phyloP scores from a whole-genome alignment of 805 yeast species.

The Tetrapisispora phaffii region DNA sequence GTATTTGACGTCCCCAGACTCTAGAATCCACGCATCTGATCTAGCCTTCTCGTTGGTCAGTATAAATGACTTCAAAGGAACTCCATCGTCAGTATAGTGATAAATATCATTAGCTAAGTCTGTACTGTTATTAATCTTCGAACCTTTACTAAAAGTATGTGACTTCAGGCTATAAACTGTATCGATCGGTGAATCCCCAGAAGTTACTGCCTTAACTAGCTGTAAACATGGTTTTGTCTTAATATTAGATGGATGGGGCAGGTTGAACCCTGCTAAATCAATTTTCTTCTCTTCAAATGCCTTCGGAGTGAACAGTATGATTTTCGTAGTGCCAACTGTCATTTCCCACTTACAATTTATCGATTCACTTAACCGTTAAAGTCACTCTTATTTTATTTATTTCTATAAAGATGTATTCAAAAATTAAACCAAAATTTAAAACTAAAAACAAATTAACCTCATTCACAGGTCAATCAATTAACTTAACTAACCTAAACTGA shows the following conservation, averaged over 20 bases:
- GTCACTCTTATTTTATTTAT: too few species aligned
- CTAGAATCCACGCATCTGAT: slow-evolving; percentile 17
- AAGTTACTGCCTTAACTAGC: slow-evolving; percentile 8
- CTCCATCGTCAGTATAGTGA: slow-evolving; percentile 17
- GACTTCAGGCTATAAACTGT: slow-evolving; percentile 12
- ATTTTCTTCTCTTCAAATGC: neutral
- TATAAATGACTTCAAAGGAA: slow-evolving; percentile 21
- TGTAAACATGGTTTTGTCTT: slow-evolving; percentile 11
- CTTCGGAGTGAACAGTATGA: neutral
- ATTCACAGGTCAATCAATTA: too few species aligned
- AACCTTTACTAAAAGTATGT: slow-evolving; percentile 21
- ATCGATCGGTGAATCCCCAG: slow-evolving; percentile 1
- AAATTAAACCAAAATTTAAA: too few species aligned
- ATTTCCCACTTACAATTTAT: neutral
- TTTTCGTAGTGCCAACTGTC: neutral
- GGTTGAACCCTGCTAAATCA: slow-evolving; percentile 8
- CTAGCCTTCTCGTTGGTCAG: slow-evolving; percentile 14
- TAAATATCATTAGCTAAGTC: slow-evolving; percentile 20
- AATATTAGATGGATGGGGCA: slow-evolving; percentile 26
- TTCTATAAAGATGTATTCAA: too few species aligned
- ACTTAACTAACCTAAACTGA: too few species aligned
- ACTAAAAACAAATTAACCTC: too few species aligned
- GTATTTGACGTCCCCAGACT: slow-evolving; percentile 13
- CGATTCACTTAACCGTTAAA: neutral
- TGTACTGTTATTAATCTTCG: slow-evolving; percentile 11